Evolutionary conservation across 176 grass and related monocot genomes (phyloP).

Genomic region (Puccinellia tenuiflora): DNA sequence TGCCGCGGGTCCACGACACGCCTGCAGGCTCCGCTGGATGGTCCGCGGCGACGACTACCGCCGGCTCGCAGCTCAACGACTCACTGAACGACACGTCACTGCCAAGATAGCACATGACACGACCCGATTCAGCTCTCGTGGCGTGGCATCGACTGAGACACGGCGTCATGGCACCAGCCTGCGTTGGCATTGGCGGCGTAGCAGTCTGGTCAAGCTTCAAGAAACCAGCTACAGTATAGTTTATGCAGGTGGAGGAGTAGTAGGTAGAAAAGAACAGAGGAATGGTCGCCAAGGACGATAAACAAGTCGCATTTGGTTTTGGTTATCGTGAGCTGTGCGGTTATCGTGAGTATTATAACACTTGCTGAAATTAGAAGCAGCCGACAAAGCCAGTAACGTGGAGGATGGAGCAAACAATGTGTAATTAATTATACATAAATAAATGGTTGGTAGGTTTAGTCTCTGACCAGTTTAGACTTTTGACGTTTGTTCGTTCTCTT

Average conservation of each 20-base stretch:
- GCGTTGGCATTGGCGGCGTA: background rate
- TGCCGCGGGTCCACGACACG: background rate
- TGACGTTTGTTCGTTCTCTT: background rate
- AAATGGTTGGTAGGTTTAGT: background rate
- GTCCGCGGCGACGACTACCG: slow-evolving; percentile 18
- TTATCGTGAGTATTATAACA: background rate
- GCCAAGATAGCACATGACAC: slow-evolving; percentile 33
- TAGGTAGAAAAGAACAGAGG: background rate
- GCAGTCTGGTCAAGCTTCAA: background rate
- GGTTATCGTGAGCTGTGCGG: background rate
- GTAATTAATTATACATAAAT: background rate
- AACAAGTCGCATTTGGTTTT: background rate
- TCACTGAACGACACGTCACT: slow-evolving; percentile 35
- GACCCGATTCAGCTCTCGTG: background rate
- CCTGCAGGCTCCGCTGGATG: background rate
- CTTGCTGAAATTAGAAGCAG: background rate
- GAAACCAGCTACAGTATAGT: background rate
- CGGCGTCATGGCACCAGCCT: background rate
- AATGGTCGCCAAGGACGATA: background rate
- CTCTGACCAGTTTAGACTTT: background rate
- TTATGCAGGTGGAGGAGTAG: background rate
- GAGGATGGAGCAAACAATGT: background rate
- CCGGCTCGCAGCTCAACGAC: slow-evolving; percentile 11
- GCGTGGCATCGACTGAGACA: background rate
- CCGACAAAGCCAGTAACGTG: background rate